These are phyloP conservation scores for Mycena latifolia DNA, from an alignment of 768 basidiomycete species.

Conservation along the genomic window DNA sequence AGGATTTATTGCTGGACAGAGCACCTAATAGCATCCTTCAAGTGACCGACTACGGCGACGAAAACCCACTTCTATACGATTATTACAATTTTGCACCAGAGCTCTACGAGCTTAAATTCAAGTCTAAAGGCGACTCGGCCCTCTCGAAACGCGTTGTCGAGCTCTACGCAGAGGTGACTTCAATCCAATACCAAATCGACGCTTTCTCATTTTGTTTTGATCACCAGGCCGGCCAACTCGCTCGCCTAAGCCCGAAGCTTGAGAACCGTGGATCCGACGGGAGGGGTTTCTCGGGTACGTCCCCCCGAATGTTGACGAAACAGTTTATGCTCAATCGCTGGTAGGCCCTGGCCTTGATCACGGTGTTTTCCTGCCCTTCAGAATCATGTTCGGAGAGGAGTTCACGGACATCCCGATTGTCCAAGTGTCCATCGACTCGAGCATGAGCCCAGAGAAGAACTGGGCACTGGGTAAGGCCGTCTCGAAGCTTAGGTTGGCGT, in stretches of 20 bases:
- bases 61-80: conserved; percentile 81
- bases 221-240: conserved; percentile 60
- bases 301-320: no score
- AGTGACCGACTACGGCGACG: conserved; percentile 85
- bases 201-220: no score
- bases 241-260: conserved; percentile 58
- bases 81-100: conserved; percentile 64
- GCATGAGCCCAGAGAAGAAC: conserved; percentile 69
- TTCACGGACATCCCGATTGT: conserved; percentile 43
- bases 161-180: conserved; percentile 63
- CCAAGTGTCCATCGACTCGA: conserved; percentile 73
- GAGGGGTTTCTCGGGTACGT: conserved; percentile 58
- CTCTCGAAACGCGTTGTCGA: conserved; percentile 73
- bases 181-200: not conserved
- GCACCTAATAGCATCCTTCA: not conserved
- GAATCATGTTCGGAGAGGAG: conserved; percentile 75
- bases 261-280: conserved; percentile 78
- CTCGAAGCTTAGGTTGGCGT: conserved; percentile 56
- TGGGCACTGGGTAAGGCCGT: conserved; percentile 77
- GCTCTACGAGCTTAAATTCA: conserved; percentile 75
- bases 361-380: conserved; percentile 86
- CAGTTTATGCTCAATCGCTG: not conserved
- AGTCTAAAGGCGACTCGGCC: conserved; percentile 70
- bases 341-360: conserved; percentile 78
- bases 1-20: not conserved